Base-by-base conservation (phyloP, 495 filamentous ascomycete genomes). In the Haplographium delicatum region DNA sequence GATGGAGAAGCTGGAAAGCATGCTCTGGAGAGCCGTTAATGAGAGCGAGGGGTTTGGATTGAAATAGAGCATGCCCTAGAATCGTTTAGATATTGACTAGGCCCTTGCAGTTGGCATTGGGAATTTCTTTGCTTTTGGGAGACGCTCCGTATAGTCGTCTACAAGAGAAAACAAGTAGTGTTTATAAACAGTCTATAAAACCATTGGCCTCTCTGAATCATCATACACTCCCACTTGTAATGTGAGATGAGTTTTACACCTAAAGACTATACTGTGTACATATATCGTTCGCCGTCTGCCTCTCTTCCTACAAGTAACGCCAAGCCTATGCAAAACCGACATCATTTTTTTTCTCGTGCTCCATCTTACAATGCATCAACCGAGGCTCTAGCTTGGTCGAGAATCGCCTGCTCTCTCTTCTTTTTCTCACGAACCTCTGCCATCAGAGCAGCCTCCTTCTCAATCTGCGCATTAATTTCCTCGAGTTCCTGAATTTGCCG, bases 31-130 rank as follows among this genome's bases (percentile, higher is more conserved):
- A 59, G 91, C 91, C 10, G 89, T 96, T 33, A 69, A 78, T 54
- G 91, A 91, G 65, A 94, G 91, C 58, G 89, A 95, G 64, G 91
- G 91, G 37, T 96, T 96, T 76, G 91, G 91, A 31, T 71, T 96
- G 68, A 96, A 91, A 67, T 96, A 40, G n/a, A n/a, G n/a, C n/a
- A n/a, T n/a, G n/a, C n/a, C n/a, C n/a, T n/a, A n/a, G 18, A 24
- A 42, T 22, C 28, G 41, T 45, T 52, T n/a, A n/a, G n/a, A n/a
- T n/a, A n/a, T n/a, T n/a, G n/a, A n/a, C n/a, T n/a, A n/a, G n/a
- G n/a, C n/a, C n/a, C n/a, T n/a, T n/a, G n/a, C n/a, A n/a, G n/a
- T n/a, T n/a, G n/a, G n/a, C n/a, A n/a, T n/a, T n/a, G n/a, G n/a
- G n/a, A n/a, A n/a, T n/a, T n/a, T n/a, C n/a, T n/a, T n/a, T n/a